Evolutionary conservation across 2,329 filamentous ascomycete genomes (phyloP).

Genomic region (Colletotrichum endophyticum): DNA sequence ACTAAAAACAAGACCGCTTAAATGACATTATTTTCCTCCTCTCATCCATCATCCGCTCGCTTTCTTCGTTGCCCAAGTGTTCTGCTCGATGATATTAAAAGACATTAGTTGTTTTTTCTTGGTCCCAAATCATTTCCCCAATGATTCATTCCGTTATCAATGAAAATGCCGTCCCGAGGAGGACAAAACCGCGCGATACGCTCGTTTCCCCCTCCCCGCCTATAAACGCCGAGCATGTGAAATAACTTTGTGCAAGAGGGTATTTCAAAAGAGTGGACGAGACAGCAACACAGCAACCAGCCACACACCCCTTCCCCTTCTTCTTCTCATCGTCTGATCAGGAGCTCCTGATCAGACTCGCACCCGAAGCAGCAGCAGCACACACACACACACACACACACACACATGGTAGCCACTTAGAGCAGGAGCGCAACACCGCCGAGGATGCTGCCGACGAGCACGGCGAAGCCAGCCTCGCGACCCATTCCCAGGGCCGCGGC

Average conservation of each 20-base stretch:
- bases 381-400: no score
- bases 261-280: conserved; percentile 15
- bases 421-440: conserved; percentile 44
- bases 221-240: conserved; percentile 18
- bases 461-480: conserved; percentile 39
- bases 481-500: conserved; percentile 36
- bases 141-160: neutral
- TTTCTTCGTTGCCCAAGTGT: neutral
- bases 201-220: neutral
- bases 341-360: no score
- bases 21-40: neutral
- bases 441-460: conserved; percentile 43
- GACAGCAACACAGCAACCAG: conserved; percentile 2
- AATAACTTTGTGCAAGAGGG: conserved; percentile 16
- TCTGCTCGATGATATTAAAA: conserved; percentile 8
- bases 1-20: neutral
- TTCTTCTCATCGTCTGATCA: no score
- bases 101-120: conserved; percentile 4
- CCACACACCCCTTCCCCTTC: neutral
- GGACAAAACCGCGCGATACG: neutral
- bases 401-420: neutral
- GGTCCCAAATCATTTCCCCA: neutral
- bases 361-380: neutral
- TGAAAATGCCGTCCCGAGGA: neutral
- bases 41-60: neutral